Base-by-base conservation (phyloP, 306 rosid genomes). In the Spatholobus suberectus region DNA sequence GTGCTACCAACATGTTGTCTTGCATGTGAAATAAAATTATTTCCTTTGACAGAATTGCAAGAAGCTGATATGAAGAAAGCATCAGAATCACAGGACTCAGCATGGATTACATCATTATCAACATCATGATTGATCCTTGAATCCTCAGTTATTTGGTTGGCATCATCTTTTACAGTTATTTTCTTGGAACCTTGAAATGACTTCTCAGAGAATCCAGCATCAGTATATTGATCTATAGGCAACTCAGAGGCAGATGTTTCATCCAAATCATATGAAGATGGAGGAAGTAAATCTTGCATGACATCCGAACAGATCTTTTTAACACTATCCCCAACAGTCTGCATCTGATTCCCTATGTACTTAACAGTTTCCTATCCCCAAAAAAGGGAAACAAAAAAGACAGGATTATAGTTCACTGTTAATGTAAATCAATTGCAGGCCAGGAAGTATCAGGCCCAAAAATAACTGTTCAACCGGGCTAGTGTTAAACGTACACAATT, bases 291-390 rank as follows among this genome's bases (percentile, higher is more conserved):
- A 87, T 96, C 98, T 72, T 96, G 85, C 87, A 94, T 23, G 41
- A 90, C 89, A 75, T 91, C 97, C 8, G 90, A 90, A 78, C 85
- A 95, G 76, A 95, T 84, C 88, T 82, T 89, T 82, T 76, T 96
- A 82, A 94, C 92, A 83, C 82, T 90, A 58, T 80, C 94, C 79
- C 97, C 95, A 49, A 92, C 98, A 81, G 79, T 91, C 83, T 89
- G 90, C 87, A 92, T 92, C 82, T 92, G 94, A 86, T 88, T 82
- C 91, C 92, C 99, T 17, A 96, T 80, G 87, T 93, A 92, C 61
- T 90, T 87, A 70, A 86, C 82, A 0, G 97, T 90, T 73, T 94
- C 97, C 97, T 96, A 87, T 68, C 29, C 82, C 83, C 78, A 81
- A 75, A 23, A 74, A 75, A 78, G 27, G 32, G 34, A 38, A 63